Base-by-base conservation (phyloP, 2,329 filamentous ascomycete species). In the Mycosphaerella sp. region DNA sequence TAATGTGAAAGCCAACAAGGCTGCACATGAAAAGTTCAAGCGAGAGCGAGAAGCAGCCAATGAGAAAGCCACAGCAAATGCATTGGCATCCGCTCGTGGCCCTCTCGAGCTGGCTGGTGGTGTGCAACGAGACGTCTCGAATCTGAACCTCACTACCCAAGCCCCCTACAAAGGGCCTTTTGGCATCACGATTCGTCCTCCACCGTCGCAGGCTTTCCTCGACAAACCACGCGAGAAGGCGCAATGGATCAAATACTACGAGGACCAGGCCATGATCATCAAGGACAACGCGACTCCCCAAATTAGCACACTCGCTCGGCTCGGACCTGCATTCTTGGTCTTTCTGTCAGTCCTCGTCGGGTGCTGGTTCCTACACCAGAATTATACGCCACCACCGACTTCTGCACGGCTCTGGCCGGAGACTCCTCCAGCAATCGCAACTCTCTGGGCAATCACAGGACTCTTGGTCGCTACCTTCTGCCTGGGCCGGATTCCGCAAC, bases 401-500 rank as follows among this genome's bases (percentile, higher is more conserved):
- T 66, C 76, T 53, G 74, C 77, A 23, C 74, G 85, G 46, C 62
- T 86, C 38, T 81, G 79, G 66, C 81, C 81, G 1, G 79, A 83
- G 40, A 70, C 84, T 1, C 79, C 83, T 1, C 80, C 83, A 2
- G 77, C 83, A 11, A 75, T 79, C 2, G 82, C 83, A 10, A 89
- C 87, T 2, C 73, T 89, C n/a, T 73, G 76, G 34, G 72, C 74
- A 6, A 69, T 92, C 41, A 75, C 89, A 43, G 74, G 71, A n/a
- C 55, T 78, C 46, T 89, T 90, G 67, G 54, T 78, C 6, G 59
- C 75, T 39, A 72, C 85, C 9, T 84, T 77, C 60, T 53, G 77
- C 23, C 71, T 76, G 29, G 89, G 86, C 84, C 79, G 78, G 60
- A 60, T 82, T 9, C 85, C 86, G 45, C 80, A 81, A 1, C 63